phyloP scores from a whole-genome alignment of 805 yeast species.

The Metschnikowia reukaufii region DNA sequence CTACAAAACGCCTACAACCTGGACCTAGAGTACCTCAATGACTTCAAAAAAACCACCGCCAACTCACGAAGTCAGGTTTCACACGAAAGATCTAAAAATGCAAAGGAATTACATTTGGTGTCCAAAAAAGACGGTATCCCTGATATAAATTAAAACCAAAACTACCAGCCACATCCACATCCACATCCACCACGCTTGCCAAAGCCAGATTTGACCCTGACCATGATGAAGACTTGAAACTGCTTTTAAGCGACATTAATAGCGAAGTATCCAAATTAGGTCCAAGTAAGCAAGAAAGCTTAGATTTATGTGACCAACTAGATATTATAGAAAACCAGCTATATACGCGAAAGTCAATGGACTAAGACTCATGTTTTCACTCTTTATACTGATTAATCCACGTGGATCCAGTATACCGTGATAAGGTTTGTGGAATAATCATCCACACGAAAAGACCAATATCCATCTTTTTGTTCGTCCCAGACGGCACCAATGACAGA shows the following conservation, averaged over 20 bases:
- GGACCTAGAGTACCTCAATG: constrained; percentile 35
- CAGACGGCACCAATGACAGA: constrained; percentile 54
- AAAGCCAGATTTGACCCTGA: constrained; percentile 16
- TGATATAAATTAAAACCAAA: background rate
- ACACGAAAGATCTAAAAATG: constrained; percentile 7
- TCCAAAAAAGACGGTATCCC: background rate
- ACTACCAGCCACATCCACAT: background rate
- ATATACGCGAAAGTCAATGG: background rate
- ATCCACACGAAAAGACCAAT: constrained; percentile 35
- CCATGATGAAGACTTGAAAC: constrained; percentile 13
- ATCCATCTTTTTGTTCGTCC: constrained; percentile 59
- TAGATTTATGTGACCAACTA: constrained; percentile 15
- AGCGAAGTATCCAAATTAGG: constrained; percentile 1
- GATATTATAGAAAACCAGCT: constrained; percentile 16
- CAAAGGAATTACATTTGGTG: constrained; percentile 9
- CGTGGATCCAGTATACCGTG: constrained; percentile 19
- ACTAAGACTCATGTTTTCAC: background rate
- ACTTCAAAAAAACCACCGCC: constrained; percentile 23
- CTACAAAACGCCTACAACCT: constrained; percentile 26
- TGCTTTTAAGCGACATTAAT: background rate
- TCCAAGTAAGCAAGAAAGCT: constrained; percentile 5
- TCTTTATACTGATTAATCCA: constrained; percentile 5
- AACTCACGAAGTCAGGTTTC: constrained; percentile 8
- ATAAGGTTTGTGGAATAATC: constrained; percentile 23
- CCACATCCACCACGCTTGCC: background rate